phyloP scores from a whole-genome alignment of 148 eudicot genomes.

The Polygonum maritimum region DNA sequence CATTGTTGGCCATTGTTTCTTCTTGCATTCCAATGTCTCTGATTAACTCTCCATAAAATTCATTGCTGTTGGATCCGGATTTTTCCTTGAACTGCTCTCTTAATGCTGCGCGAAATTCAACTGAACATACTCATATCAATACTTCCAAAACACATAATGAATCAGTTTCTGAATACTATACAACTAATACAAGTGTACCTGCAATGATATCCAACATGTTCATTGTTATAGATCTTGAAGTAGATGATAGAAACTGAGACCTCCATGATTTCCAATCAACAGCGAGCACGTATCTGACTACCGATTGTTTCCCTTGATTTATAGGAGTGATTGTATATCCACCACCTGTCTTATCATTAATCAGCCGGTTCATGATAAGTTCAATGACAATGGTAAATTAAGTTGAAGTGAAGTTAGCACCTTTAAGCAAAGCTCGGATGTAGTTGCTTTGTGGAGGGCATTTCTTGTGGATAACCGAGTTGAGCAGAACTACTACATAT shows the following conservation, averaged over 20 bases:
- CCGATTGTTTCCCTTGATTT: conserved; percentile 40
- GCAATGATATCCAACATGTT: conserved; percentile 55
- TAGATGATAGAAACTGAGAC: conserved; percentile 27
- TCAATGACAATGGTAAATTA: too few relatives aligned
- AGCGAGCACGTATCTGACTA: conserved; percentile 68
- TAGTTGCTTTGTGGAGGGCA: conserved; percentile 49
- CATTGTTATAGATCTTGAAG: conserved; percentile 39
- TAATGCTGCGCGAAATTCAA: conserved; percentile 36
- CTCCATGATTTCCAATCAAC: conserved; percentile 69
- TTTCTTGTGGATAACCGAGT: conserved; percentile 49
- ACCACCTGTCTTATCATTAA: conserved; percentile 40
- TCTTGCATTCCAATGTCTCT: conserved; percentile 19
- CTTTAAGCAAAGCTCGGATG: conserved; percentile 61
- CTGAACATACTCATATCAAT: neutral
- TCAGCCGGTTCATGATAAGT: too few relatives aligned
- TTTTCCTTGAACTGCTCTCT: conserved; percentile 51
- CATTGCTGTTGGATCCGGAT: conserved; percentile 18
- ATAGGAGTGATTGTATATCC: conserved; percentile 53
- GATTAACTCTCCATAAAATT: conserved; percentile 13
- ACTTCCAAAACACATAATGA: neutral
- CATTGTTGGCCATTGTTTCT: conserved; percentile 18
- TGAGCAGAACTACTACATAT: conserved; percentile 50
- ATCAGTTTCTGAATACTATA: neutral
- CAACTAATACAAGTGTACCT: conserved; percentile 25
- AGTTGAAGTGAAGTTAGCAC: conserved; percentile 33